Percentiles rank a stretch among this genome's conserved stretches.
These are phyloP conservation scores for Coniella lustricola DNA, from an alignment of 2,329 filamentous ascomycete genomes.

Conservation along the genomic window DNA sequence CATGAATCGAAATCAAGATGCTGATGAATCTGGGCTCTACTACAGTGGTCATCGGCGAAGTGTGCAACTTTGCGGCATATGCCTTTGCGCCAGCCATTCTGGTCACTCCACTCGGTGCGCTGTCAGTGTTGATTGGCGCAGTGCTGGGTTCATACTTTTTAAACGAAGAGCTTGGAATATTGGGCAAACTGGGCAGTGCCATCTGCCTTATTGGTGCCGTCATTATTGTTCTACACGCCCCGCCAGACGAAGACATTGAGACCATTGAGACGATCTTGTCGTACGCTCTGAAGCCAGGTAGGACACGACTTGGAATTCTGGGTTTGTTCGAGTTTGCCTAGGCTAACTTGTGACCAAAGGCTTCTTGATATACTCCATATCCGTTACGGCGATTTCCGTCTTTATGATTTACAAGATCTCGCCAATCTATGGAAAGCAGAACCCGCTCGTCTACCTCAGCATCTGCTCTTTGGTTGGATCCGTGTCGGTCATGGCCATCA, in stretches of 20 bases:
- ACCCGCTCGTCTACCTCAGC: constrained; percentile 91
- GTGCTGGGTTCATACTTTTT: constrained; percentile 94
- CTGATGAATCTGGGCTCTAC: constrained; percentile 13
- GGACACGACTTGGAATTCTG: constrained; percentile 19
- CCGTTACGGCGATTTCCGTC: constrained; percentile 74
- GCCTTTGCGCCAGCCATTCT: constrained; percentile 98
- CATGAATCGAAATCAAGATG: not conserved
- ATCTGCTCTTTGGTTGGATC: constrained; percentile 97
- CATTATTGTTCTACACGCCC: constrained; percentile 95
- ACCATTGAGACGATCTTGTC: constrained; percentile 87
- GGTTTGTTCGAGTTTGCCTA: not conserved
- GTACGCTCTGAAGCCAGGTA: constrained; percentile 88
- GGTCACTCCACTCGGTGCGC: constrained; percentile 86
- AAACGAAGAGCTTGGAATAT: constrained; percentile 77
- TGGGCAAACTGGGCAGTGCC: constrained; percentile 92
- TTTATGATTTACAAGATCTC: constrained; percentile 97
- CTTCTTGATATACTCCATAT: constrained; percentile 78
- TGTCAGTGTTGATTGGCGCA: constrained; percentile 91
- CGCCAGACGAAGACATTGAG: constrained; percentile 83
- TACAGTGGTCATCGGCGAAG: constrained; percentile 81
- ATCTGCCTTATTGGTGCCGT: constrained; percentile 94
- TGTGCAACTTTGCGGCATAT: constrained; percentile 97
- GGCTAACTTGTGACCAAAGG: constrained; percentile 43
- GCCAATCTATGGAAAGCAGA: constrained; percentile 85
- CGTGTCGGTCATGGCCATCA: constrained; percentile 97